Evolutionary conservation across 2,329 filamentous ascomycete genomes (phyloP).

Genomic region (Rachicladosporium sp.): DNA sequence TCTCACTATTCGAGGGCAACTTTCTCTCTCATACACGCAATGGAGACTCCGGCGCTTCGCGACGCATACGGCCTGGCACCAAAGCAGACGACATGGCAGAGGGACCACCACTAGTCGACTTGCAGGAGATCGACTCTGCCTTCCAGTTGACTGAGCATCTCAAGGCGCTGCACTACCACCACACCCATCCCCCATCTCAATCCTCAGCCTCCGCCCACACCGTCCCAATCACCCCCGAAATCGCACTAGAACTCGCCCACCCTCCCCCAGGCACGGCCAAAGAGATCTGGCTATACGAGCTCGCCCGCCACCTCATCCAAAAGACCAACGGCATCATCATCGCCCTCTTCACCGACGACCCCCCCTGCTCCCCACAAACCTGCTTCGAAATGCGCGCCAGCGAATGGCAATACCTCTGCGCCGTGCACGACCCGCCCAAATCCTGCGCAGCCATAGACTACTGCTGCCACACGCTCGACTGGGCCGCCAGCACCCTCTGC

Average conservation of each 20-base stretch:
- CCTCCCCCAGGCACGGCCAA: conserved; percentile 73
- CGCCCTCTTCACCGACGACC: conserved; percentile 80
- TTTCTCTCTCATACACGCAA: conserved; percentile 30
- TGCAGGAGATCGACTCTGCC: conserved; percentile 88
- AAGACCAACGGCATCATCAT: conserved; percentile 89
- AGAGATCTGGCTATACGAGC: conserved; percentile 92
- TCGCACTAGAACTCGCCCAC: conserved; percentile 63
- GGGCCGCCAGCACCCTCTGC: conserved; percentile 88
- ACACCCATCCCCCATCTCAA: conserved; percentile 46
- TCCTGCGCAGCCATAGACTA: conserved; percentile 98
- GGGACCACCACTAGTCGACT: conserved; percentile 75
- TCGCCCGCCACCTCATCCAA: conserved; percentile 88
- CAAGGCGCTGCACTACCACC: conserved; percentile 75
- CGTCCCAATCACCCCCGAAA: conserved; percentile 60
- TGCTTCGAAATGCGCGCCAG: conserved; percentile 98
- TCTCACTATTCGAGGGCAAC: conserved; percentile 35
- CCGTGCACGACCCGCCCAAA: conserved; percentile 92
- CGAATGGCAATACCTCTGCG: conserved; percentile 98
- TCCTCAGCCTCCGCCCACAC: conserved; percentile 58
- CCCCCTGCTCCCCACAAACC: conserved; percentile 75
- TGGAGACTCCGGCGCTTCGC: conserved; percentile 51
- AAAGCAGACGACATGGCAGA: conserved; percentile 86
- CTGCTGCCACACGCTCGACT: conserved; percentile 96
- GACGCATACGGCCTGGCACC: conserved; percentile 85
- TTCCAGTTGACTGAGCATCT: conserved; percentile 97